Percentiles rank a stretch among this genome's conserved stretches.
Conservation (phyloP, 306 rosid genomes). For the Cicer arietinum region DNA sequence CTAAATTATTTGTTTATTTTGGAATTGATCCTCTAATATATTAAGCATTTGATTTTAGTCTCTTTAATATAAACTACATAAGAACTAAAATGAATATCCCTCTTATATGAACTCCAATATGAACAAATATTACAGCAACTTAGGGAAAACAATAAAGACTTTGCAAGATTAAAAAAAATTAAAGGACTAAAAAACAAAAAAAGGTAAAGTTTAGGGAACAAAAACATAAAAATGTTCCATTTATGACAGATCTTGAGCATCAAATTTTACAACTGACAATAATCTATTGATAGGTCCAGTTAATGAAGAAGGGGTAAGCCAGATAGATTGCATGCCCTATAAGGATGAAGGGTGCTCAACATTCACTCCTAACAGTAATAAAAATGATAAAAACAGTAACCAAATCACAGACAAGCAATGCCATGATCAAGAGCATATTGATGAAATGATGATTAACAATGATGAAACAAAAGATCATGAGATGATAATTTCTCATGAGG, state of each 20-base stretch:
- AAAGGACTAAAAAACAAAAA: too few relatives aligned
- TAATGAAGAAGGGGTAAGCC: conserved; percentile 29
- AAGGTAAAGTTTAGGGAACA: too few relatives aligned
- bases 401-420: conserved; percentile 28
- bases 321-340: not conserved
- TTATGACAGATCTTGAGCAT: conserved; percentile 15
- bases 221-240: not conserved
- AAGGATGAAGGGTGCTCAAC: conserved; percentile 38
- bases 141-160: too few relatives aligned
- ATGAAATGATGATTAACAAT: conserved; percentile 33
- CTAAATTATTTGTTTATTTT: too few relatives aligned
- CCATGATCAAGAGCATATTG: conserved; percentile 29
- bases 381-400: conserved; percentile 26
- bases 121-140: too few relatives aligned
- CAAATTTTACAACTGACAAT: conserved; percentile 24
- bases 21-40: too few relatives aligned
- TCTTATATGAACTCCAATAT: too few relatives aligned
- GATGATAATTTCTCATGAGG: too few relatives aligned
- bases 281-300: conserved; percentile 38
- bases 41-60: too few relatives aligned
- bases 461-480: conserved; percentile 19
- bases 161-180: too few relatives aligned
- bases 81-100: too few relatives aligned
- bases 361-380: not conserved
- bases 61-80: too few relatives aligned